phyloP scores from a whole-genome alignment of 1,284 basidiomycete species.

The Rhizoctonia solani region DNA sequence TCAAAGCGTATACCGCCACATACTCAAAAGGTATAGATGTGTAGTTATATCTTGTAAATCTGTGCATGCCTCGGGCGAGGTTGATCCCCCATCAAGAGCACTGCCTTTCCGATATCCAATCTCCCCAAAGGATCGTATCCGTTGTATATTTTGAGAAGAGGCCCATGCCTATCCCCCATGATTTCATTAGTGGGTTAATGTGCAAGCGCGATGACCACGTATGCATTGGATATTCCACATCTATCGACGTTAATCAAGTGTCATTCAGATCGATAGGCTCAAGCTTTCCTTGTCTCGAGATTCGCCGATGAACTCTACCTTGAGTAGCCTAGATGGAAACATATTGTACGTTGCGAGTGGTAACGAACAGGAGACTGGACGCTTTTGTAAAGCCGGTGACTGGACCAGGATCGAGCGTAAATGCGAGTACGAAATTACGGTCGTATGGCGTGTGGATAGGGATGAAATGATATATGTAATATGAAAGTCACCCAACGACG shows the following conservation, averaged over 20 bases:
- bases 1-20: too few relatives aligned
- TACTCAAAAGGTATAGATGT: too few relatives aligned
- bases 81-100: too few relatives aligned
- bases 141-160: too few relatives aligned
- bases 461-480: not conserved
- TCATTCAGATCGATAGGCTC: not conserved
- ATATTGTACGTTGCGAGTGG: constrained; percentile 1
- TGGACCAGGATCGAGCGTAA: not conserved
- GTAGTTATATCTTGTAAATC: too few relatives aligned
- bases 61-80: too few relatives aligned
- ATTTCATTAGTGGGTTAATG: too few relatives aligned
- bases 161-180: too few relatives aligned
- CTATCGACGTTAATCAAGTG: not conserved
- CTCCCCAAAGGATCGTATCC: too few relatives aligned
- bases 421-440: not conserved
- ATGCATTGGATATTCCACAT: not conserved
- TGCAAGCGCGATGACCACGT: constrained; percentile 27
- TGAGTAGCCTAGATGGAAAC: constrained; percentile 8
- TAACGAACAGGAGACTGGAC: too few relatives aligned
- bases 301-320: constrained; percentile 4
- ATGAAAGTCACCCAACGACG: constrained; percentile 1
- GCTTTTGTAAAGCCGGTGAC: not conserved
- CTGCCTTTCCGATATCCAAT: too few relatives aligned
- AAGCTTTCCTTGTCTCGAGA: constrained; percentile 12
- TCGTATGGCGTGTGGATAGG: not conserved